Base-by-base conservation (phyloP, 768 basidiomycete genomes). In the Russula brevipes region DNA sequence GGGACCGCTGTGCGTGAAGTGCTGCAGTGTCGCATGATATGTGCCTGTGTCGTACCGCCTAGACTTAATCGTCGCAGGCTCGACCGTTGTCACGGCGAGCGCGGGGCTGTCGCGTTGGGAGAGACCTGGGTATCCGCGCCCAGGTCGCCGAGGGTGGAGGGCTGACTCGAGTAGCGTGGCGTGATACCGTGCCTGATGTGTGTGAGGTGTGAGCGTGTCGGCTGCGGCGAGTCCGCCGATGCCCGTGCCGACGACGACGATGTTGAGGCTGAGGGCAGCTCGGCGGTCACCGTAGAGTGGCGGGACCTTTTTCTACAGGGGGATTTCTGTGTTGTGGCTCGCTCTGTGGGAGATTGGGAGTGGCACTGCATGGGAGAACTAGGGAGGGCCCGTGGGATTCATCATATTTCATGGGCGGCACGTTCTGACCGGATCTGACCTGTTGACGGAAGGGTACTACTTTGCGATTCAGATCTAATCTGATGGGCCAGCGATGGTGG, bases 41-140 rank as follows among this genome's bases (percentile, higher is more conserved):
- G 75, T 71, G 30, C 78, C 78, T 6, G 70, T 75, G 31, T 68
- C 50, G 68, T 76, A 78, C 9, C 75, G 62, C 17, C 75, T 64
- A 60, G 77, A 75, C 17, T 73, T 73, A 66, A 79, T 73, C 24
- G 73, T 76, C 24, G 75, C 71, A 0, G 78, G 77, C 24, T 69
- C 54, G 16, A 79, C 78, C 12, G 71, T 75, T 52, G 70, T 66
- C n/a, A 67, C 53, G 39, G 68, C 70, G 42, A 78, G 70, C 5
- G 60, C 68, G 24, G 72, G 62, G 1, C 70, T 73, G 45, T 71
- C 49, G 76, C 69, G 64, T 79, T 79, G 7, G 78, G 78, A 4
- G 77, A 70, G 54, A 79, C 76, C 62, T 78, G 77, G 67, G 78
- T 78, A 54, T 77, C 77, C 0, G 77, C 77, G 62, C 77, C 77